A percentile compares a stretch with the other conserved stretches of the same genome.
These are phyloP conservation scores for Strigomonas culicis DNA, from an alignment of 208 protist genomes.

Conservation along the genomic window DNA sequence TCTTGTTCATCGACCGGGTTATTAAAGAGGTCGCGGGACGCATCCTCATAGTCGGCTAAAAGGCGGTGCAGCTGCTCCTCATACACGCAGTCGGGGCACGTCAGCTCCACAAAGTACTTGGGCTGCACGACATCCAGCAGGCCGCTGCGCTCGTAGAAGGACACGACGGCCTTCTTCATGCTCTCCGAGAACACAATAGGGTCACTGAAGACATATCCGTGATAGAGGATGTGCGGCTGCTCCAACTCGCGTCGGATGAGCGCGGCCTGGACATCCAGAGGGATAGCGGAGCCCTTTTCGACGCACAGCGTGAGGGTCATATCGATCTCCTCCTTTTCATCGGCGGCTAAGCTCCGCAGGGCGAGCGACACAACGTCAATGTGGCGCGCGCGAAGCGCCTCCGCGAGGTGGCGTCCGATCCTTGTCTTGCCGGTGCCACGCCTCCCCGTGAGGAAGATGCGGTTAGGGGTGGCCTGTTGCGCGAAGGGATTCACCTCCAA, in stretches of 20 bases:
- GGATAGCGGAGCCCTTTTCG: constrained; percentile 25
- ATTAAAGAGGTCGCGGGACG: constrained; percentile 9
- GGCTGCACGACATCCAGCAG: constrained; percentile 39
- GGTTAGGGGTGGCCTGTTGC: constrained; percentile 32
- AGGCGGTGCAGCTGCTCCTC: constrained; percentile 14
- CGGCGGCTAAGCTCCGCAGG: not conserved
- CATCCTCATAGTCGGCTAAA: not conserved
- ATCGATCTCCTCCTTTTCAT: constrained; percentile 1
- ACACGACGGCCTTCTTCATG: constrained; percentile 6
- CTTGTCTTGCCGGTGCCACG: constrained; percentile 50
- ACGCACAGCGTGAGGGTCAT: constrained; percentile 27
- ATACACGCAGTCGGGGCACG: constrained; percentile 38
- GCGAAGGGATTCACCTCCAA: constrained; percentile 36
- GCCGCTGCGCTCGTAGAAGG: constrained; percentile 33
- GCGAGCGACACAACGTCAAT: constrained; percentile 39
- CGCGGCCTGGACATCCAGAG: constrained; percentile 40
- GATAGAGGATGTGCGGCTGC: constrained; percentile 28
- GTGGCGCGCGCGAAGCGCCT: constrained; percentile 54
- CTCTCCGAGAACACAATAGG: constrained; percentile 20
- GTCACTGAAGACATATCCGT: constrained; percentile 86
- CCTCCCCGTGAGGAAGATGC: constrained; percentile 59
- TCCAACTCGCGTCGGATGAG: constrained; percentile 46
- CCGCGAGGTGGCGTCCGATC: constrained; percentile 40
- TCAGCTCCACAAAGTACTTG: constrained; percentile 54
- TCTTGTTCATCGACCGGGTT: constrained; percentile 13